A percentile compares a stretch with the other conserved stretches of the same genome.
Evolutionary conservation across 306 rosid species (phyloP).

Genomic region (Cucumis cinereus): DNA sequence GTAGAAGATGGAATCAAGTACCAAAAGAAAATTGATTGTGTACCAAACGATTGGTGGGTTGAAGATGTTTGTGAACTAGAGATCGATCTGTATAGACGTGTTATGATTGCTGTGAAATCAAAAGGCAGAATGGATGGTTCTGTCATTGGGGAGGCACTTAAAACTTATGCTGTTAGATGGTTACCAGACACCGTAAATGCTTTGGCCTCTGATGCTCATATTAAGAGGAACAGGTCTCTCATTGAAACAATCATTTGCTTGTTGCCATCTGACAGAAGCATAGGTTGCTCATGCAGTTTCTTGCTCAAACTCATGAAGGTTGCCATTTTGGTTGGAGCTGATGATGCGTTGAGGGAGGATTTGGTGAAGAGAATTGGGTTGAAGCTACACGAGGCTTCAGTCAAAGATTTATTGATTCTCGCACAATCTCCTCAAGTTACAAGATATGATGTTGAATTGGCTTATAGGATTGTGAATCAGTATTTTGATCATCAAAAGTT

Average conservation of each 20-base stretch:
- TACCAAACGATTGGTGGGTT: constrained; percentile 98
- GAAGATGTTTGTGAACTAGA: constrained; percentile 96
- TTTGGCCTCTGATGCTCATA: constrained; percentile 62
- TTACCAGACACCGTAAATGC: constrained; percentile 81
- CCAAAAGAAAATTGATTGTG: constrained; percentile 40
- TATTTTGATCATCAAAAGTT: constrained; percentile 34
- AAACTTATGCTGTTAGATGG: constrained; percentile 78
- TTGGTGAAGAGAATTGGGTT: constrained; percentile 45
- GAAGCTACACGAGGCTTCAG: constrained; percentile 72
- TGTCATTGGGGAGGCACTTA: constrained; percentile 89
- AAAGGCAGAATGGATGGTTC: constrained; percentile 94
- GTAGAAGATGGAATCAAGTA: constrained; percentile 37
- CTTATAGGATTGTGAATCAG: constrained; percentile 42
- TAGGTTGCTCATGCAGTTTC: constrained; percentile 71
- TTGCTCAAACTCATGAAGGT: constrained; percentile 79
- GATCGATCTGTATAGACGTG: constrained; percentile 71
- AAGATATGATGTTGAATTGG: constrained; percentile 52
- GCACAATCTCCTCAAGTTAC: constrained; percentile 61
- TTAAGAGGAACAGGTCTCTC: constrained; percentile 57
- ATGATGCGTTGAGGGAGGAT: constrained; percentile 40
- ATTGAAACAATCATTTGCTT: constrained; percentile 79
- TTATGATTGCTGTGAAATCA: constrained; percentile 70
- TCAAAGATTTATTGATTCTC: constrained; percentile 62
- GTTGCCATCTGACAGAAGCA: constrained; percentile 50
- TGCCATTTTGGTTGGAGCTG: constrained; percentile 69